These are phyloP conservation scores for Pleomassaria siparia DNA, from an alignment of 2,329 filamentous ascomycete genomes.

Conservation along the genomic window DNA sequence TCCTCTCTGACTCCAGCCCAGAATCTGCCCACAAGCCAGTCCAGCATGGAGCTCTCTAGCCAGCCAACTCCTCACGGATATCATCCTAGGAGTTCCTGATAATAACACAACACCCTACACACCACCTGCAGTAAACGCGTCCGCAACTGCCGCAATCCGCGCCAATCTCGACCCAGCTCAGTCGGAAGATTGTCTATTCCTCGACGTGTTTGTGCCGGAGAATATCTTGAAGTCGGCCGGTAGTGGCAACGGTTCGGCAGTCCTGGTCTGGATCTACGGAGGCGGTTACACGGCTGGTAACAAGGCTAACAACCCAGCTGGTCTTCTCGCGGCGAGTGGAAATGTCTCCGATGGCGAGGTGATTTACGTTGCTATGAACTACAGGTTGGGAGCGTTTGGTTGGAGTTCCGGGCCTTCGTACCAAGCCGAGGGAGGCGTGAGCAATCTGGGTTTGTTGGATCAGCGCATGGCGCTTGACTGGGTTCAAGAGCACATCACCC, in stretches of 20 bases:
- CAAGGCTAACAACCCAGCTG: conserved; percentile 47
- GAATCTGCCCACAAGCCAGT: conserved; percentile 38
- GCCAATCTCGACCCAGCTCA: conserved; percentile 29
- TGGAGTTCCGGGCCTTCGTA: conserved; percentile 37
- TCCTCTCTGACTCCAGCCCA: conserved; percentile 7
- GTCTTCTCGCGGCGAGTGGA: conserved; percentile 47
- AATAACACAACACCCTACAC: conserved; percentile 33
- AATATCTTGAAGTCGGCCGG: conserved; percentile 34
- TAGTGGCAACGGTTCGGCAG: conserved; percentile 41
- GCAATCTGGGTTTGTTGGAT: conserved; percentile 41
- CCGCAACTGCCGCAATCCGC: conserved; percentile 20
- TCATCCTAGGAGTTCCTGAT: conserved; percentile 29
- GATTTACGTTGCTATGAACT: conserved; percentile 50
- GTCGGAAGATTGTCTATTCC: conserved; percentile 52
- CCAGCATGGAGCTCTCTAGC: conserved; percentile 49
- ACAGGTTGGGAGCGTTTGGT: conserved; percentile 48
- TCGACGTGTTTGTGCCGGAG: conserved; percentile 51
- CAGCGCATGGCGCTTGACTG: conserved; percentile 45
- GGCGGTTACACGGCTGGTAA: conserved; percentile 49
- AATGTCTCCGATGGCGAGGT: conserved; percentile 44
- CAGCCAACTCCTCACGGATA: conserved; percentile 32
- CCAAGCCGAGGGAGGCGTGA: conserved; percentile 35
- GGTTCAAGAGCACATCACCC: conserved; percentile 43
- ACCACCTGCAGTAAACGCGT: conserved; percentile 28
- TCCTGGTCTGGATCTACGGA: conserved; percentile 56